These are phyloP conservation scores for Apostasia ramifera DNA, from an alignment of 106 monocot genomes.

Conservation along the genomic window DNA sequence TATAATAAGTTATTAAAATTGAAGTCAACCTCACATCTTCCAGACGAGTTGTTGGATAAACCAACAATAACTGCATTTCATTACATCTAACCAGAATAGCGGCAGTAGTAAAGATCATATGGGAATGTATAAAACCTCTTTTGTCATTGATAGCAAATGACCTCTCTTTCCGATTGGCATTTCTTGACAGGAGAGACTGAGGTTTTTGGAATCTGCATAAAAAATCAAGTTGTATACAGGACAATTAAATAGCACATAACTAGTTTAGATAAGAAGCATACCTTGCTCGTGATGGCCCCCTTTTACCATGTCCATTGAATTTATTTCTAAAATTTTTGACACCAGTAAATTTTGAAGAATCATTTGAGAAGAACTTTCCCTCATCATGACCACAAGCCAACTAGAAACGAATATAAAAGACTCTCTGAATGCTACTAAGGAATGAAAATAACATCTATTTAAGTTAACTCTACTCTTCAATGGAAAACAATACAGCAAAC, in stretches of 20 bases:
- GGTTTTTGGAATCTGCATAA: neutral
- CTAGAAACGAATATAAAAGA: neutral
- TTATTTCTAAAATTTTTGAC: neutral
- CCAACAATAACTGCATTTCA: neutral
- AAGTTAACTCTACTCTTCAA: too few relatives aligned
- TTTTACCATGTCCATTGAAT: conserved; percentile 1
- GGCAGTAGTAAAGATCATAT: neutral
- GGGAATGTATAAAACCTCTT: neutral
- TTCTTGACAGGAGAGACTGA: neutral
- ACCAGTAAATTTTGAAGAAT: neutral
- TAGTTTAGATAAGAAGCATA: neutral
- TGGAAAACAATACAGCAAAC: too few relatives aligned
- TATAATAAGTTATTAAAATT: too few relatives aligned
- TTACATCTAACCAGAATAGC: neutral
- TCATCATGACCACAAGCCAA: neutral
- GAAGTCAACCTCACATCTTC: too few relatives aligned
- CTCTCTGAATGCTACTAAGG: too few relatives aligned
- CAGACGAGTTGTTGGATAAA: too few relatives aligned
- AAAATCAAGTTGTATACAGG: neutral
- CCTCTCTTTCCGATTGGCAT: neutral
- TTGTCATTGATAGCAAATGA: neutral
- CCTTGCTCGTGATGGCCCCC: neutral
- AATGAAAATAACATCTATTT: too few relatives aligned
- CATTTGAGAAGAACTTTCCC: conserved; percentile 5
- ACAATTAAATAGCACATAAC: neutral